Percentiles rank a stretch among this genome's conserved stretches.
These are phyloP conservation scores for Solanum sitiens DNA, from an alignment of 257 asterid species.

Conservation along the genomic window DNA sequence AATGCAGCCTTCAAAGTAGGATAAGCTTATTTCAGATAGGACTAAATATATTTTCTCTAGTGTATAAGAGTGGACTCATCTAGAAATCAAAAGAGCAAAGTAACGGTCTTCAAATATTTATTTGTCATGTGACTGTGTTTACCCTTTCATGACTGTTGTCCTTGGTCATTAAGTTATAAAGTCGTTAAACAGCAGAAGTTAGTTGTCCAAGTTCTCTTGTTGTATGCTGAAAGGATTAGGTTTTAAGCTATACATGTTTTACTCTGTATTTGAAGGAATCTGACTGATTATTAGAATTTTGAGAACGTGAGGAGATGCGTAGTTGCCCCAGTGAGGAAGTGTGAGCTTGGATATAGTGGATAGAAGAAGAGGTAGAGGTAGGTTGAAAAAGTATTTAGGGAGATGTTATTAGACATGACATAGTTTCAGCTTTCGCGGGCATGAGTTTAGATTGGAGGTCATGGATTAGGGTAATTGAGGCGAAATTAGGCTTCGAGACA, in stretches of 20 bases:
- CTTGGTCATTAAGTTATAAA: neutral
- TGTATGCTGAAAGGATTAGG: neutral
- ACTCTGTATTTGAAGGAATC: neutral
- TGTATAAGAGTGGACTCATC: neutral
- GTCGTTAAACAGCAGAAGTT: neutral
- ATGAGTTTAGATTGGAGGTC: neutral
- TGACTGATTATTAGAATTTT: neutral
- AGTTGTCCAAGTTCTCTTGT: neutral
- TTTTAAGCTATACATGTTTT: neutral
- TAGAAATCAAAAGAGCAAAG: neutral
- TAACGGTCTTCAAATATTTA: neutral
- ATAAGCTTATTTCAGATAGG: constrained; percentile 46
- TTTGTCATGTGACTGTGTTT: neutral
- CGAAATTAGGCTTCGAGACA: neutral
- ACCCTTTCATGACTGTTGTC: neutral
- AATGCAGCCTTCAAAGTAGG: constrained; percentile 39
- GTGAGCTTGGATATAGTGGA: neutral
- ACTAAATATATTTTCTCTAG: constrained; percentile 31
- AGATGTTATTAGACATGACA: neutral
- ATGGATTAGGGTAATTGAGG: neutral
- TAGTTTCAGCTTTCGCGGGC: neutral
- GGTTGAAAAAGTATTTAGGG: neutral
- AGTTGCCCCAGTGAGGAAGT: neutral
- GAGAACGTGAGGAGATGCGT: neutral
- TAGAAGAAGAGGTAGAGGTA: neutral